Evolutionary conservation across 2,329 filamentous ascomycete genomes (phyloP).

Genomic region (Sporothrix dimorphospora): DNA sequence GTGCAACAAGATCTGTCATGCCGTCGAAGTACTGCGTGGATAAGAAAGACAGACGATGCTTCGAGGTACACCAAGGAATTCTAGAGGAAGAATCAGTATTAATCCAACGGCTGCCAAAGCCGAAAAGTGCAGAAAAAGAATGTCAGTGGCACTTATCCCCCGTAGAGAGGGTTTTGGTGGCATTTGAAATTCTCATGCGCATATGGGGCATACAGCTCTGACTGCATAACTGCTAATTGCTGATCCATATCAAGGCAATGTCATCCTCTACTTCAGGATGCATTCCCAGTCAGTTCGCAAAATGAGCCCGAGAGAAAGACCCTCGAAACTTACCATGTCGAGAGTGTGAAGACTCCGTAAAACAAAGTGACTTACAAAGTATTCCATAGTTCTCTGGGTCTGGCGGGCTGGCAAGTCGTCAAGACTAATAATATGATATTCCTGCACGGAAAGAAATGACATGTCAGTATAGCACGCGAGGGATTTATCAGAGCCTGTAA

Average conservation of each 20-base stretch:
- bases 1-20: not conserved
- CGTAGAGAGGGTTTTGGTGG: not conserved
- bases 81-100: not conserved
- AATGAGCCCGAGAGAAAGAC: not conserved
- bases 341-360: not conserved
- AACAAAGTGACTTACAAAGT: not conserved
- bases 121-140: not conserved
- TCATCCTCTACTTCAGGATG: not conserved
- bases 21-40: not conserved
- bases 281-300: not conserved
- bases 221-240: constrained; percentile 1
- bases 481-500: constrained; percentile 6
- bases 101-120: not conserved
- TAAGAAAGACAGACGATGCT: not conserved
- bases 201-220: not conserved
- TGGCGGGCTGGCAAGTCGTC: not conserved
- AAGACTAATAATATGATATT: not conserved
- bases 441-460: constrained; percentile 7
- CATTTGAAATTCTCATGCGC: not conserved
- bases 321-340: not conserved
- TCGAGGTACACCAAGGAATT: not conserved
- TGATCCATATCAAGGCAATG: not conserved
- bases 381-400: not conserved
- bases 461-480: constrained; percentile 15
- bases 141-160: not conserved